Percentiles rank a stretch among this genome's conserved stretches.
These are phyloP conservation scores for Mortierella antarctica DNA, from an alignment of 192 early-diverging fungal species.

Conservation along the genomic window DNA sequence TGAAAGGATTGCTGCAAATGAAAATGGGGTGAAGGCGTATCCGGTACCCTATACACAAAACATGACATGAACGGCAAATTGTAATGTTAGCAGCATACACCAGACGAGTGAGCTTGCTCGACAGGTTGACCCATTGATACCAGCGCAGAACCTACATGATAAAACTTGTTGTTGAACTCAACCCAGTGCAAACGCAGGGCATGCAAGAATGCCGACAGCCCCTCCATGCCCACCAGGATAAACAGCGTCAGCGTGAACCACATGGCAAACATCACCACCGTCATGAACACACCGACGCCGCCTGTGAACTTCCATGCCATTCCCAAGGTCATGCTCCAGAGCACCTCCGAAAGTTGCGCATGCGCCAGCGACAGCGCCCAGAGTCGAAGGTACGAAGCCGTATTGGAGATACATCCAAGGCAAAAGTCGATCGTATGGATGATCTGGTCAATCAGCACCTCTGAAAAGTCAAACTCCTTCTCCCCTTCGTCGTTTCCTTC, in stretches of 20 bases:
- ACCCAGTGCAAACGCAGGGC: conserved; percentile 98
- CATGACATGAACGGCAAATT: neutral
- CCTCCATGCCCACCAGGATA: conserved; percentile 92
- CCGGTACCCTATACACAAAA: neutral
- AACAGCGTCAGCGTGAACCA: conserved; percentile 90
- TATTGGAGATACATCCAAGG: conserved; percentile 96
- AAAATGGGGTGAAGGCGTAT: too few relatives aligned
- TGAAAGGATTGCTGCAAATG: too few relatives aligned
- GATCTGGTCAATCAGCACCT: conserved; percentile 95
- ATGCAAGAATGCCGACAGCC: conserved; percentile 92
- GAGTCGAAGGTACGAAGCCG: conserved; percentile 97
- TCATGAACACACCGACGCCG: conserved; percentile 69
- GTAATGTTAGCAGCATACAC: too few relatives aligned
- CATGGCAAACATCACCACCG: conserved; percentile 82
- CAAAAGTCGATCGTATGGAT: conserved; percentile 99
- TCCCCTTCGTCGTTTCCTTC: conserved; percentile 58
- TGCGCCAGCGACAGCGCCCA: conserved; percentile 99
- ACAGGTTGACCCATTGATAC: too few relatives aligned
- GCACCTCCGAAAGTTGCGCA: conserved; percentile 96
- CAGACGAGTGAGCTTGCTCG: too few relatives aligned
- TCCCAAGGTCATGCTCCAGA: conserved; percentile 93
- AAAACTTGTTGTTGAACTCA: conserved; percentile 99
- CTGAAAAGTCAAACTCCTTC: conserved; percentile 92
- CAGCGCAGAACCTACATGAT: conserved; percentile 58
- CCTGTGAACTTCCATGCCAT: conserved; percentile 63